A percentile compares a stretch with the other conserved stretches of the same genome.
phyloP scores from a whole-genome alignment of 805 yeast species.

The Saccharomyces paradoxus region DNA sequence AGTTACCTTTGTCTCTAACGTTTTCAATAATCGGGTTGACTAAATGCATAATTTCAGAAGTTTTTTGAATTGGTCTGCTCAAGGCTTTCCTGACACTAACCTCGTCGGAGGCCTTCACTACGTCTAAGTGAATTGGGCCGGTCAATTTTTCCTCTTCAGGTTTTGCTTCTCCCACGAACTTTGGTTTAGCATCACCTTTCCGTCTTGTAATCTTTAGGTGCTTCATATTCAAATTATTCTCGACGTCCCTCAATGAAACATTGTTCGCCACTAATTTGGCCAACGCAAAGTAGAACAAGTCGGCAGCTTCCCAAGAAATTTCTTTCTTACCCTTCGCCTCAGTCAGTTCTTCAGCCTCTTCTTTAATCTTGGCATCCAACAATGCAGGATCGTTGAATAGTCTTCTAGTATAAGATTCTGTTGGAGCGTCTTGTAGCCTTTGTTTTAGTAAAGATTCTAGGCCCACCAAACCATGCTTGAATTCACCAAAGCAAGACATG shows the following conservation, averaged over 20 bases:
- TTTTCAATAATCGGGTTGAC: constrained; percentile 83
- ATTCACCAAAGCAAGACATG: constrained; percentile 73
- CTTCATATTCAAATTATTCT: constrained; percentile 75
- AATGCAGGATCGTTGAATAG: constrained; percentile 70
- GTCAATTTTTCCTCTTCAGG: constrained; percentile 13
- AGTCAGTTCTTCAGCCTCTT: constrained; percentile 91
- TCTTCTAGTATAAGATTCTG: constrained; percentile 89
- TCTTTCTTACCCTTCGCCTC: constrained; percentile 67
- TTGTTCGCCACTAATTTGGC: constrained; percentile 70
- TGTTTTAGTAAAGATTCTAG: constrained; percentile 59
- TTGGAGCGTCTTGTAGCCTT: constrained; percentile 63
- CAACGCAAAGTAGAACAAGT: constrained; percentile 68
- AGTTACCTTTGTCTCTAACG: constrained; percentile 73
- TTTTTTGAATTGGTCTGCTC: constrained; percentile 90
- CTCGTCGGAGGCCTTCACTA: constrained; percentile 17
- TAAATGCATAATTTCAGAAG: constrained; percentile 84
- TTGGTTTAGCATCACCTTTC: constrained; percentile 90
- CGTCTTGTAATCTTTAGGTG: constrained; percentile 82
- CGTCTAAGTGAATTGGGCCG: constrained; percentile 19
- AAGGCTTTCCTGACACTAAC: constrained; percentile 53
- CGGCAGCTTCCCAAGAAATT: constrained; percentile 96
- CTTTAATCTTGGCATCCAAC: constrained; percentile 79
- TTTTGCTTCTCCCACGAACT: constrained; percentile 41
- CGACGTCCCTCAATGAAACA: constrained; percentile 73
- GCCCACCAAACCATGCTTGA: constrained; percentile 47